Evolutionary conservation across 768 basidiomycete species (phyloP), one percentile per base, ranked within the genome.

Genomic region (Agaricus subrufescens): DNA sequence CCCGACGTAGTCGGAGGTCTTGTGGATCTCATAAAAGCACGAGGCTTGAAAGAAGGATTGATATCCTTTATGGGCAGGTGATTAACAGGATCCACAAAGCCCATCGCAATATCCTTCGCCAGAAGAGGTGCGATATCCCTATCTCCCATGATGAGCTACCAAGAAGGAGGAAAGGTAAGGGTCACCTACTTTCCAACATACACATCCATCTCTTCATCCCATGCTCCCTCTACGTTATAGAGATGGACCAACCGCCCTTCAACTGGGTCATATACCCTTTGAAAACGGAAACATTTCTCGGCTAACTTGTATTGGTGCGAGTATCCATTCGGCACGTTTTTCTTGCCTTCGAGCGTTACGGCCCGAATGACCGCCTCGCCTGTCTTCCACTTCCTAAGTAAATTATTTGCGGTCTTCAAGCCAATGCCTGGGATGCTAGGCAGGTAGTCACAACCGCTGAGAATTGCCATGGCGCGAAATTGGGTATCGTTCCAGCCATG

Each of bases 371-470:
- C 89, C 65, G 89, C 90, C 64, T 94, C 92, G 7, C 86, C 84
- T 2, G 89, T 91, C 69, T 88, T 91, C 79, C 91, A 83, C 67
- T 91, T 92, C 64, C 87, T 77, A 61, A 99, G 71, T 39, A 98
- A 73, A 19, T 76, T 71, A 73, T 87, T 90, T 5, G 97, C 94
- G 11, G 92, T 98, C 78, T 97, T 98, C 65, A 99, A 71, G 6
- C 97, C 97, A 40, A 99, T 77, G 1, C 96, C 96, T 25, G 82
- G 83, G 49, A 99, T 91, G 62, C 91, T 95, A 8, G 91, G 82
- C 23, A 98, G 78, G 70, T 96, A 96, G 67, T 96, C 94, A 67
- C 94, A 96, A 14, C 94, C 94, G 59, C 89, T 91, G 53, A 96
- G 75, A 67, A 96, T 94, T 2, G 93, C 88, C 93, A 96, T 97